Conservation (phyloP, 2,329 filamentous ascomycete genomes). For the Claviceps arundinis region DNA sequence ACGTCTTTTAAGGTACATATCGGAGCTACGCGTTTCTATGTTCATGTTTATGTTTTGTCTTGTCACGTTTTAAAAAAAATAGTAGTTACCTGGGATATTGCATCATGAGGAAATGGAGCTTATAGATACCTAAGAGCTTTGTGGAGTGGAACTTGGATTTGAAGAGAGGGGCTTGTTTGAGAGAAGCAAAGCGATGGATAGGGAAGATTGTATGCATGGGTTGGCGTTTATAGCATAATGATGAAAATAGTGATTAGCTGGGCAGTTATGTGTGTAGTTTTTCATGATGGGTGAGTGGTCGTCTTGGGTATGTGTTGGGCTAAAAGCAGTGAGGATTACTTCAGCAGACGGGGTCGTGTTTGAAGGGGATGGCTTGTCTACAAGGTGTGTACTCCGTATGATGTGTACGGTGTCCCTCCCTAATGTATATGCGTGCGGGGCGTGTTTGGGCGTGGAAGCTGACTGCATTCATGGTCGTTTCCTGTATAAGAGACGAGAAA, state of each 20-base stretch:
- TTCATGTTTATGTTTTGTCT: neutral
- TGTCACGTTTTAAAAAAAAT: neutral
- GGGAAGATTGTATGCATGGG: neutral
- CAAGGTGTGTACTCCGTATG: too few species aligned
- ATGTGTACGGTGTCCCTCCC: too few species aligned
- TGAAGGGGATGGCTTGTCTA: neutral
- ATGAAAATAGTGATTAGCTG: neutral
- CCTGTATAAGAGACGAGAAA: too few species aligned
- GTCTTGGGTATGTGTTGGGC: too few species aligned
- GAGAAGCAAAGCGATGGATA: neutral
- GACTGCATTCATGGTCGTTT: too few species aligned
- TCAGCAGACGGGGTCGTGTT: neutral
- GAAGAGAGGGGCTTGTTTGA: neutral
- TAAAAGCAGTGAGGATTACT: too few species aligned
- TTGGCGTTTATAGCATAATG: conserved; percentile 5
- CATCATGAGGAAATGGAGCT: too few species aligned
- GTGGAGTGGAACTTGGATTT: neutral
- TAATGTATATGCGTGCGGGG: too few species aligned
- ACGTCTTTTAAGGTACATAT: neutral
- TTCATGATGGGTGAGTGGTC: neutral
- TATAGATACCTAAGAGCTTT: neutral
- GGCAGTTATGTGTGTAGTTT: neutral
- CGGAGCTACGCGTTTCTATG: neutral
- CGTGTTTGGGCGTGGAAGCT: too few species aligned
- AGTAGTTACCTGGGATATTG: neutral